Evolutionary conservation across 345 rosid species (phyloP), one percentile per base, ranked within the genome.

Genomic region (Clarkia xantiana): DNA sequence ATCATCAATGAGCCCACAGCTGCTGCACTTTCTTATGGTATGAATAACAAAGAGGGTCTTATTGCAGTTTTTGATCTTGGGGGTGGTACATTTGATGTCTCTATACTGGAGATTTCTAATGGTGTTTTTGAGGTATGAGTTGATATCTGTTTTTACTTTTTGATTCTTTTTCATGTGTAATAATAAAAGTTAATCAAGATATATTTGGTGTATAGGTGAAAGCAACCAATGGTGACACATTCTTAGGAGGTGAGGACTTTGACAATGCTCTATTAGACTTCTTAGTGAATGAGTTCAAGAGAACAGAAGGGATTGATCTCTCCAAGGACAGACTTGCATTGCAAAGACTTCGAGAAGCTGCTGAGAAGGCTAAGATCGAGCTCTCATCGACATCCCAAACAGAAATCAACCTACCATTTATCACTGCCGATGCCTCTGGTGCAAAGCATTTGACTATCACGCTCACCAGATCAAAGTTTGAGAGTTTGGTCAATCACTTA

Each of bases 211-310:
- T 53, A 34, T 22, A 70, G 75, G 75, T 70, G 23, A 70, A 70
- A 70, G 75, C 71, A 14, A 70, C 75, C 40, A 70, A 70, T 66
- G 75, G 75, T 0, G 75, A 70, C 49, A 70, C 75, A 14, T 70
- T 70, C 54, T 46, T 70, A 56, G 75, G 75, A 42, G 75, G 75
- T 34, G 71, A 70, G 29, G 75, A 70, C 40, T 70, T 70, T 49
- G 75, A 70, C 42, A 70, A 66, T 55, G 52, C 75, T 12, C 44
- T 70, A 22, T 20, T 70, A 18, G 75, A 70, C 16, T 70, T 49
- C 64, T 44, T 70, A 15, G 75, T 70, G 17, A 52, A 50, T 38
- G 75, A 69, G 45, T 71, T 59, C 60, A 58, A 43, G 70, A 60
- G 51, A 25, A 57, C 52, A 0, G 70, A 69, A 41, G 45, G 66